Conservation (phyloP, 1,284 basidiomycete genomes). For the Sanguinoderma infundibulare region DNA sequence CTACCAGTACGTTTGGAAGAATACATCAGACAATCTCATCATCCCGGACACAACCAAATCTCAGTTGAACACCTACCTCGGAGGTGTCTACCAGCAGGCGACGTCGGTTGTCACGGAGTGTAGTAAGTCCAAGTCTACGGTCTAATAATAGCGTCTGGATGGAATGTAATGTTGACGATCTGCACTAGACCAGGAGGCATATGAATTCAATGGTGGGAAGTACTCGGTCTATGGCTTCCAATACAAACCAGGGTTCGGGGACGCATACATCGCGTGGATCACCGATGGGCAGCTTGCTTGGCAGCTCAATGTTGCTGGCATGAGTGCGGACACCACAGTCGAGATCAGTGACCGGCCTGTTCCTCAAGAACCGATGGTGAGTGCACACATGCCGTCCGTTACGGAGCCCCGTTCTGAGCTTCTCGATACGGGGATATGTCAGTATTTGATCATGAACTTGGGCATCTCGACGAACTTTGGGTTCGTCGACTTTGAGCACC, state of each 20-base stretch:
- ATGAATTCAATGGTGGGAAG: slow-evolving; percentile 29
- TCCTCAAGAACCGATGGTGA: slow-evolving; percentile 38
- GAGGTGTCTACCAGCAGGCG: slow-evolving; percentile 59
- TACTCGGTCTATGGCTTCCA: slow-evolving; percentile 35
- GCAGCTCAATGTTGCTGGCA: slow-evolving; percentile 73
- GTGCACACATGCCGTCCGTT: neutral
- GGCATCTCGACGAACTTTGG: slow-evolving; percentile 85
- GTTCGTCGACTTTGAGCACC: slow-evolving; percentile 61
- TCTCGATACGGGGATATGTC: neutral
- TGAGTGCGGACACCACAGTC: slow-evolving; percentile 56
- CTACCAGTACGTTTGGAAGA: slow-evolving; percentile 42
- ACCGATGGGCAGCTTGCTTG: slow-evolving; percentile 68
- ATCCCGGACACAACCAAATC: slow-evolving; percentile 49
- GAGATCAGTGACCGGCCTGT: slow-evolving; percentile 35
- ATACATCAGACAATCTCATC: slow-evolving; percentile 30
- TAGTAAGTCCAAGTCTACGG: slow-evolving; percentile 11
- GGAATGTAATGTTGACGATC: neutral
- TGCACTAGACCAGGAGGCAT: slow-evolving; percentile 32
- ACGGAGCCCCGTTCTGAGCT: neutral
- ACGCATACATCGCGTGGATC: slow-evolving; percentile 81
- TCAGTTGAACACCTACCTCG: slow-evolving; percentile 52
- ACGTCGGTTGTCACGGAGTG: slow-evolving; percentile 32
- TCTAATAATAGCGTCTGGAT: no score
- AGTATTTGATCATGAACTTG: slow-evolving; percentile 83
- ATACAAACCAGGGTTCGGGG: slow-evolving; percentile 37